Evolutionary conservation across 2,329 filamentous ascomycete species (phyloP).

Genomic region (Pyrenophora tritici-repentis): DNA sequence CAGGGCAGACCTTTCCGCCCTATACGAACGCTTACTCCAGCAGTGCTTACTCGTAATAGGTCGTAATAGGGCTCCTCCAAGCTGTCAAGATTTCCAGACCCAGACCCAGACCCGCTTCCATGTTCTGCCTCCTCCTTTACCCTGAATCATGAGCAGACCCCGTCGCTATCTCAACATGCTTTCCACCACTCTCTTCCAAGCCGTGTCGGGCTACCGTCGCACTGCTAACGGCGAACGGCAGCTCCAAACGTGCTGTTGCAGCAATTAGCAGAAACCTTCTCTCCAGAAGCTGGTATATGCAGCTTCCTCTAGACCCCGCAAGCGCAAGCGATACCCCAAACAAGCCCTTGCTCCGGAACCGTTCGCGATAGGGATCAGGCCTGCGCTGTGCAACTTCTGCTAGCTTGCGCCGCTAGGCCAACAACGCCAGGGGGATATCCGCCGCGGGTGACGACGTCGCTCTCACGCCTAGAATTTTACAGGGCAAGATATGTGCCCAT

Average conservation of each 20-base stretch:
- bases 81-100: too few relatives aligned
- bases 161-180: conserved; percentile 1
- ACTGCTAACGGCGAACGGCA: neutral
- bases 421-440: neutral
- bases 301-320: conserved; percentile 1
- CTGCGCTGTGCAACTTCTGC: neutral
- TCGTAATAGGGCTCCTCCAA: too few relatives aligned
- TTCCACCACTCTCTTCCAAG: too few relatives aligned
- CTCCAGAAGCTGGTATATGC: neutral
- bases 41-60: too few relatives aligned
- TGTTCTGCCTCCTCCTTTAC: neutral
- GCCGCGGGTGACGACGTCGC: too few relatives aligned
- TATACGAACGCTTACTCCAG: neutral
- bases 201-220: too few relatives aligned
- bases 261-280: neutral
- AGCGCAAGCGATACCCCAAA: conserved; percentile 4
- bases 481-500: too few relatives aligned
- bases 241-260: neutral
- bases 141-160: neutral
- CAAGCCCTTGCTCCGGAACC: conserved; percentile 3
- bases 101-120: neutral
- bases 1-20: neutral
- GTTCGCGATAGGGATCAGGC: neutral
- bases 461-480: too few relatives aligned
- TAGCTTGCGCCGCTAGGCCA: neutral